Conservation (phyloP, 495 filamentous ascomycete species). For the Hypomontagnella monticulosa region DNA sequence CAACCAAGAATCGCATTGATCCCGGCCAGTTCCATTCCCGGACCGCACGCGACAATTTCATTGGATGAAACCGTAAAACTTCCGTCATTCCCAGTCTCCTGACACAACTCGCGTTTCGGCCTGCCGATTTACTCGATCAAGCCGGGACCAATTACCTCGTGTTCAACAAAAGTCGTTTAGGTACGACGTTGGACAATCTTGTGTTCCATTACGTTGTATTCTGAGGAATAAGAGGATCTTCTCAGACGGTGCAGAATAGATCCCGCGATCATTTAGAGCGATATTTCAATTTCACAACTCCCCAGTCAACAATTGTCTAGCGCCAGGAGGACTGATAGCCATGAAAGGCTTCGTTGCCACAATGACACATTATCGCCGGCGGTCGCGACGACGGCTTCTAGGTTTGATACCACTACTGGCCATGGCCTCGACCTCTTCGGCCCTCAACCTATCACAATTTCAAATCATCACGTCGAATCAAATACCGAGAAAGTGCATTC, state of each 20-base stretch:
- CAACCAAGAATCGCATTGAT: constrained; percentile 12
- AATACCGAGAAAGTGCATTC: constrained; percentile 50
- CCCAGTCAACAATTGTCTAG: background rate
- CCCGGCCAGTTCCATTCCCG: constrained; percentile 4
- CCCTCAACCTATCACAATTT: constrained; percentile 52
- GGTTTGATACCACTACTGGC: constrained; percentile 39
- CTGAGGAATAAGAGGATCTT: background rate
- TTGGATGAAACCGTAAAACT: constrained; percentile 9
- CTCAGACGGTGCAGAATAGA: background rate
- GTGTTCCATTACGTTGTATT: constrained; percentile 6
- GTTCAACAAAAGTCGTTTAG: constrained; percentile 1
- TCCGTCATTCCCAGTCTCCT: constrained; percentile 28
- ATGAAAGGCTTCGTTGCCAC: constrained; percentile 16
- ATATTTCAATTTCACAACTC: constrained; percentile 6
- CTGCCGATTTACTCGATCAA: constrained; percentile 17
- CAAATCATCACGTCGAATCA: constrained; percentile 50
- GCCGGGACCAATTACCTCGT: constrained; percentile 13
- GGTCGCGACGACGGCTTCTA: constrained; percentile 35
- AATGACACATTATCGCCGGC: constrained; percentile 36
- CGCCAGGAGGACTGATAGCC: background rate
- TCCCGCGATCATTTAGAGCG: background rate
- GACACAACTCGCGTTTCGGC: constrained; percentile 41
- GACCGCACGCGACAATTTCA: constrained; percentile 4
- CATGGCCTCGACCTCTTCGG: constrained; percentile 49
- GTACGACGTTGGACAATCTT: constrained; percentile 7